Evolutionary conservation across 768 basidiomycete species (phyloP), one percentile per base, ranked within the genome.

Genomic region (Boletus rubroflammeus): DNA sequence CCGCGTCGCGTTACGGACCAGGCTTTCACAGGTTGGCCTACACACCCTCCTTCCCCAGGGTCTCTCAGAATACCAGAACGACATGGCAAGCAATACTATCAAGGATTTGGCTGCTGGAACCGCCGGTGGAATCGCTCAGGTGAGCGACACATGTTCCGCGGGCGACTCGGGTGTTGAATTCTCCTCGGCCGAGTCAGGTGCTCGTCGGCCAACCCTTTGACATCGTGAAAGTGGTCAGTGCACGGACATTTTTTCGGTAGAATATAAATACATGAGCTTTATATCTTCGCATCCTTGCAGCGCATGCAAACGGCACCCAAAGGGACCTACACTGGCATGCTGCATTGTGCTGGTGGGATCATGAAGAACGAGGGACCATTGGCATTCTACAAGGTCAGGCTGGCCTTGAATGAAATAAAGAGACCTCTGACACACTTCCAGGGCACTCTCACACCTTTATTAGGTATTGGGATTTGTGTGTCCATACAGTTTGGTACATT

Each of bases 401-500:
- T 10, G 4, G 43, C 31, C 45, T 40, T 38, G n/a, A 14, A 50
- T 21, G 17, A 28, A 32, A 31, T 8, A 15, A 23, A 19, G 11
- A 45, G 15, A 42, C 9, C 6, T 36, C 54, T 60, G 39, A 58
- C 47, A 47, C 57, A 29, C 17, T 36, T 54, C 10, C 54, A 96
- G 93, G 94, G 94, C 52, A 95, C 94, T 1, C 72, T 96, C 44
- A 88, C 93, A 1, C 94, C 94, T 11, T 75, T 98, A 11, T 76
- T 96, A 19, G 94, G 94, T 40, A 95, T 98, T 57, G 94, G 94
- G 58, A 80, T 90, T 38, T 98, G 94, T 65, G 94, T 98, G 5
- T 95, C 93, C 11, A 98, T 98, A 67, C 94, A 98, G 69, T 98
- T 98, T 67, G 94, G 85, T 53, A 92, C 84, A 28, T 78, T 98